A percentile compares a stretch with the other conserved stretches of the same genome.
These are phyloP conservation scores for Pichia ethanolica DNA, from an alignment of 805 yeast species.

Conservation along the genomic window DNA sequence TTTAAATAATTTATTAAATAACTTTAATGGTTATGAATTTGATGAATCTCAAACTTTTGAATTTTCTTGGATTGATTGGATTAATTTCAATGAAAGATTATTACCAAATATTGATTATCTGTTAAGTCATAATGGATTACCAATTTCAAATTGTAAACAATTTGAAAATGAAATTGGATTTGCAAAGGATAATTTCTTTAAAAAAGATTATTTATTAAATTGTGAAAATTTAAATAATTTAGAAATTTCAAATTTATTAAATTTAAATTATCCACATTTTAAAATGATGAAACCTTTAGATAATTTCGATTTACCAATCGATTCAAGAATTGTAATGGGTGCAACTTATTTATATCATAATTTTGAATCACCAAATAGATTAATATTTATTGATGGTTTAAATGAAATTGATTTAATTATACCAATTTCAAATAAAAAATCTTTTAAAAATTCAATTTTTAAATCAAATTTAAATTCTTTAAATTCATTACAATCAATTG, in stretches of 20 bases:
- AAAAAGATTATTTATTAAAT: neutral
- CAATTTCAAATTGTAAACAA: constrained; percentile 13
- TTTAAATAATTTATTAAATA: constrained; percentile 1
- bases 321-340: constrained; percentile 29
- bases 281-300: constrained; percentile 20
- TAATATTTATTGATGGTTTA: constrained; percentile 12
- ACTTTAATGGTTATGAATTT: neutral
- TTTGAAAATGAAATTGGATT: constrained; percentile 16
- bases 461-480: neutral
- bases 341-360: constrained; percentile 26
- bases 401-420: constrained; percentile 1
- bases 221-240: constrained; percentile 13
- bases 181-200: neutral
- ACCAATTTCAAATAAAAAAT: neutral
- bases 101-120: constrained; percentile 16
- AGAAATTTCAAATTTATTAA: constrained; percentile 9
- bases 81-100: constrained; percentile 20
- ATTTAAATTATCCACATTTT: constrained; percentile 18
- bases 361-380: constrained; percentile 26
- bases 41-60: constrained; percentile 11
- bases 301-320: constrained; percentile 16
- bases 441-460: neutral
- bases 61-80: constrained; percentile 26
- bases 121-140: neutral
- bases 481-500: neutral